phyloP scores from a whole-genome alignment of 495 filamentous ascomycete genomes.

The Neurospora terricola region DNA sequence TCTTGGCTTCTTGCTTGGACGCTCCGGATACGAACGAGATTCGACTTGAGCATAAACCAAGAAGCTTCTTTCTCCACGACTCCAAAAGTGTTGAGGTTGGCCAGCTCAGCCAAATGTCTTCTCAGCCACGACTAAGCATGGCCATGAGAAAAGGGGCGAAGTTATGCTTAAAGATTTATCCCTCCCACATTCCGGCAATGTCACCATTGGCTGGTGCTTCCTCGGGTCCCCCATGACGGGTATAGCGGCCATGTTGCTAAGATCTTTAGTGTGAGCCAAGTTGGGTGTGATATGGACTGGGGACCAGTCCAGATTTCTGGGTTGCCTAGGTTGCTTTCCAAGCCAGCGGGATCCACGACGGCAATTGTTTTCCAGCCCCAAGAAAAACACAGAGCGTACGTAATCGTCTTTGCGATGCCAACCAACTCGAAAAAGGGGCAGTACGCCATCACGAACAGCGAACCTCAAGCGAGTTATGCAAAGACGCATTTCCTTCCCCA shows the following conservation, averaged over 20 bases:
- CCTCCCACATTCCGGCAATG: background rate
- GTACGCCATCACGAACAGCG: background rate
- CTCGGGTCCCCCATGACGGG: background rate
- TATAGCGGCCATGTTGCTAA: background rate
- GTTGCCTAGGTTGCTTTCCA: background rate
- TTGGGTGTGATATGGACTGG: background rate
- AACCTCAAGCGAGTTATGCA: background rate
- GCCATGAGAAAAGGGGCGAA: background rate
- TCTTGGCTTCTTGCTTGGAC: background rate
- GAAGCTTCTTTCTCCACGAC: background rate
- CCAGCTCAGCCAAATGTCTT: background rate
- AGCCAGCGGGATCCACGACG: background rate
- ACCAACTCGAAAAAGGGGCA: background rate
- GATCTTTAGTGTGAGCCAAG: background rate
- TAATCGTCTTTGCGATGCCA: background rate
- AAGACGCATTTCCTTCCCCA: background rate
- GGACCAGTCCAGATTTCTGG: background rate
- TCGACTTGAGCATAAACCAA: background rate
- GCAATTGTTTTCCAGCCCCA: background rate
- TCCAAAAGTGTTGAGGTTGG: background rate
- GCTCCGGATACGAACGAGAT: background rate
- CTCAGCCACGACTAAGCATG: background rate
- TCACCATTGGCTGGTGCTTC: background rate
- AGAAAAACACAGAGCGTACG: background rate
- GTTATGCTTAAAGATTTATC: background rate